phyloP scores from a whole-genome alignment of 805 yeast genomes.

The Wickerhamomyces xylosicus region DNA sequence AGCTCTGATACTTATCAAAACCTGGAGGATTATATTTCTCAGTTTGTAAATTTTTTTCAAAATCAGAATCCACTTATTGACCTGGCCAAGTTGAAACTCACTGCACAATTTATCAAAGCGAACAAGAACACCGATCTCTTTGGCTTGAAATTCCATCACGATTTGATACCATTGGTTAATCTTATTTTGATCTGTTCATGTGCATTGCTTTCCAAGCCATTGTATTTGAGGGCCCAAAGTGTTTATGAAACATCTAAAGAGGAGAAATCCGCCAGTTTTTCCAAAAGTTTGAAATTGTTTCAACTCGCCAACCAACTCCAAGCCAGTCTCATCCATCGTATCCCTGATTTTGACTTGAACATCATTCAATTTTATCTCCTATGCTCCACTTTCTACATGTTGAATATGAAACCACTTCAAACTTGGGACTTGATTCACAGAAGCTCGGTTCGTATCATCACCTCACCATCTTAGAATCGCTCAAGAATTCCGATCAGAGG shows the following conservation, averaged over 20 bases:
- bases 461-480: slow-evolving; percentile 13
- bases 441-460: slow-evolving; percentile 13
- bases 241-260: slow-evolving; percentile 5
- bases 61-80: slow-evolving; percentile 15
- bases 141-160: slow-evolving; percentile 6
- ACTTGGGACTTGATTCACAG: slow-evolving; percentile 14
- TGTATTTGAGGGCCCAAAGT: slow-evolving; percentile 8
- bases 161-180: slow-evolving; percentile 9
- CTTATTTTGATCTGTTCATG: slow-evolving; percentile 7
- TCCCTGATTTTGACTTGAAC: slow-evolving; percentile 9
- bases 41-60: slow-evolving; percentile 10
- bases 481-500: slow-evolving; percentile 10
- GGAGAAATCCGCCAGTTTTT: slow-evolving; percentile 6
- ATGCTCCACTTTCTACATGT: slow-evolving; percentile 14
- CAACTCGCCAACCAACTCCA: slow-evolving; percentile 8
- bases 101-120: slow-evolving; percentile 7
- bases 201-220: slow-evolving; percentile 12
- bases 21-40: slow-evolving; percentile 5
- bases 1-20: slow-evolving; percentile 4
- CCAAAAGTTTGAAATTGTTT: slow-evolving; percentile 6
- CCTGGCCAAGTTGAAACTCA: slow-evolving; percentile 2
- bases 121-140: slow-evolving; percentile 2
- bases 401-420: slow-evolving; percentile 15
- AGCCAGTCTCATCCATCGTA: slow-evolving; percentile 5
- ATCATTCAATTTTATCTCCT: slow-evolving; percentile 11